Evolutionary conservation across 139 green algal species (phyloP), one percentile per base, ranked within the genome.

Genomic region (Chlorella sp.): DNA sequence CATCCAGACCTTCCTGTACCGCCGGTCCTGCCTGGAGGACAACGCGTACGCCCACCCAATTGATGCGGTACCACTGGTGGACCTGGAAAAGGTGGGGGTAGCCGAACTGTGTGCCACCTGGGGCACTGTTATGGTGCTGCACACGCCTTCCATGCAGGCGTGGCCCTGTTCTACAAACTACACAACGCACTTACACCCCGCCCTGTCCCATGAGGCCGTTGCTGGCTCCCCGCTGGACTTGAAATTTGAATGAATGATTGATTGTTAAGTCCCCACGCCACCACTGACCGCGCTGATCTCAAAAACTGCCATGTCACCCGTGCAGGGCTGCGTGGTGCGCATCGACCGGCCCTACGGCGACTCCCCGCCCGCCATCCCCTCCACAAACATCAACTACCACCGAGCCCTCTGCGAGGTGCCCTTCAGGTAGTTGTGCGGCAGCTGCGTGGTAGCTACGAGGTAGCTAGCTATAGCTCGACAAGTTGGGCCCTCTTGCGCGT

Each of bases 21-120:
- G 93, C 42, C 92, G 95, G 37, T 80, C 73, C 36, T 75, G 42
- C 26, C 32, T 69, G 77, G 69, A 89, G 79, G 91, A 92, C 71
- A 97, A 97, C 87, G 93, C 97, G 84, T 97, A 97, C 73, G 95
- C 95, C 5, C 94, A 98, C 91, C 96, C 96, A 0, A 86, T 97
- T 61, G 95, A 97, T 91, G 73, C 97, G 28, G 80, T 95, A 9
- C 95, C 96, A 1, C 90, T 97, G 3, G 92, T 97, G 32, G 96
- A 98, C 87, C 85, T 88, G 5, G 30, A 88, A 68, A 24, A 32
- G 66, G 69, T 39, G n/a, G 32, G 48, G 26, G 64, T 78, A 34
- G 64, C 34, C 22, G 73, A 39, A 30, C n/a, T 78, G 69, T 34
- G 69, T 34, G 68, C 21, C 19, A 36, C 21, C n/a, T n/a, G n/a